A percentile compares a stretch with the other conserved stretches of the same genome.
Evolutionary conservation across 1,284 basidiomycete species (phyloP).

Genomic region (Veloboletus limbatus): DNA sequence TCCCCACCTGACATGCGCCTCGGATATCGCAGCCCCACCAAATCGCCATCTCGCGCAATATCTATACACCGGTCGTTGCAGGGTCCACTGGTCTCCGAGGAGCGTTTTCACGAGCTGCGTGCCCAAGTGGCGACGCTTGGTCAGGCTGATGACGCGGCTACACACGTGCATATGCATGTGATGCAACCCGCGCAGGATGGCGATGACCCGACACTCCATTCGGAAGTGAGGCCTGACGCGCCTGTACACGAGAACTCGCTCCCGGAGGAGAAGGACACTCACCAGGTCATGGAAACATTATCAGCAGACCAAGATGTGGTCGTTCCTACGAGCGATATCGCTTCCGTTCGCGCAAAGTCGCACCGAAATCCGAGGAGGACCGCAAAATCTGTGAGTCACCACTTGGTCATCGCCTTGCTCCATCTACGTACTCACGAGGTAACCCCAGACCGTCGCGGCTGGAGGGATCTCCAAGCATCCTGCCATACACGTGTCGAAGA

Average conservation of each 20-base stretch:
- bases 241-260: too few relatives aligned
- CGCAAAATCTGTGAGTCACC: conserved; percentile 23
- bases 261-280: too few relatives aligned
- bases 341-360: conserved; percentile 2
- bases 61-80: conserved; percentile 2
- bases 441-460: conserved; percentile 12
- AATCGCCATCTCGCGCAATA: too few relatives aligned
- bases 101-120: conserved; percentile 24
- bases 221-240: too few relatives aligned
- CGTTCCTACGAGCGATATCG: background rate
- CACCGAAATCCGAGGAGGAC: conserved; percentile 32
- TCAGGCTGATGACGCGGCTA: conserved; percentile 1
- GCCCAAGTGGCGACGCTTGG: conserved; percentile 18
- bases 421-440: conserved; percentile 20
- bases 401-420: too few relatives aligned
- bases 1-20: too few relatives aligned
- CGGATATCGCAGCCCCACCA: conserved; percentile 16
- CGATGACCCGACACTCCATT: background rate
- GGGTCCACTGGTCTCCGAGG: conserved; percentile 27
- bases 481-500: conserved; percentile 21
- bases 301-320: conserved; percentile 2
- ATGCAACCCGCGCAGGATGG: background rate
- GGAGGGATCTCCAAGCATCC: conserved; percentile 8
- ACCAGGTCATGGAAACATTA: too few relatives aligned
- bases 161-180: conserved; percentile 2